A percentile compares a stretch with the other conserved stretches of the same genome.
Conservation (phyloP, 2,329 filamentous ascomycete genomes). For the Colletotrichum sp. region DNA sequence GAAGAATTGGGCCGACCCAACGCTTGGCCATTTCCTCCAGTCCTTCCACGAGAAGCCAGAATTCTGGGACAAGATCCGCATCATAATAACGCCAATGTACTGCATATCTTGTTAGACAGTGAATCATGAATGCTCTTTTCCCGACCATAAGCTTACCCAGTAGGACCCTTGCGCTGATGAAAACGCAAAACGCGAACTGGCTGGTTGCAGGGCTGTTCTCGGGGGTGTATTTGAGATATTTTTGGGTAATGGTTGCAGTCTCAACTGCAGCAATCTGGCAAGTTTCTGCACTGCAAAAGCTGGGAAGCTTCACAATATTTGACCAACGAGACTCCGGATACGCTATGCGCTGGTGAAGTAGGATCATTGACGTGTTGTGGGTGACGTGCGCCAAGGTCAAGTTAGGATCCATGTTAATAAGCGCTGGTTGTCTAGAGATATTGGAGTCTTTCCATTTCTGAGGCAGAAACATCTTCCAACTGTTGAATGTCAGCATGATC, state of each 20-base stretch:
- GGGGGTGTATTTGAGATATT: constrained; percentile 45
- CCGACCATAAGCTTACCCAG: constrained; percentile 23
- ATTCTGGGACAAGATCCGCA: constrained; percentile 23
- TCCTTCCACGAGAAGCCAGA: constrained; percentile 30
- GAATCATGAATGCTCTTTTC: neutral
- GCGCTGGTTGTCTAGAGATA: constrained; percentile 26
- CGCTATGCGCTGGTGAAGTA: constrained; percentile 52
- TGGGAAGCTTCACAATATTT: constrained; percentile 40
- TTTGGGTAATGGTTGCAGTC: constrained; percentile 47
- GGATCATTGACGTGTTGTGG: constrained; percentile 53
- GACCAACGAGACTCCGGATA: constrained; percentile 38
- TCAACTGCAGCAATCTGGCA: constrained; percentile 50
- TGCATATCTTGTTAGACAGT: neutral
- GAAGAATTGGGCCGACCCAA: constrained; percentile 25
- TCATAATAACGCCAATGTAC: constrained; percentile 33
- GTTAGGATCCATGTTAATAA: constrained; percentile 49
- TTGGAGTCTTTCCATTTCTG: constrained; percentile 44
- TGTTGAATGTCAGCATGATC: neutral
- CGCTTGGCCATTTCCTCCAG: constrained; percentile 33
- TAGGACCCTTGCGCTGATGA: constrained; percentile 47
- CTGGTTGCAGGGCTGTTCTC: constrained; percentile 28
- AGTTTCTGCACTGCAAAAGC: constrained; percentile 50
- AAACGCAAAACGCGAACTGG: constrained; percentile 52
- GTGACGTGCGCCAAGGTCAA: constrained; percentile 52
- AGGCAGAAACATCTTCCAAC: constrained; percentile 49